A percentile compares a stretch with the other conserved stretches of the same genome.
These are phyloP conservation scores for Malbranchea cinnamomea DNA, from an alignment of 2,329 filamentous ascomycete species.

Conservation along the genomic window DNA sequence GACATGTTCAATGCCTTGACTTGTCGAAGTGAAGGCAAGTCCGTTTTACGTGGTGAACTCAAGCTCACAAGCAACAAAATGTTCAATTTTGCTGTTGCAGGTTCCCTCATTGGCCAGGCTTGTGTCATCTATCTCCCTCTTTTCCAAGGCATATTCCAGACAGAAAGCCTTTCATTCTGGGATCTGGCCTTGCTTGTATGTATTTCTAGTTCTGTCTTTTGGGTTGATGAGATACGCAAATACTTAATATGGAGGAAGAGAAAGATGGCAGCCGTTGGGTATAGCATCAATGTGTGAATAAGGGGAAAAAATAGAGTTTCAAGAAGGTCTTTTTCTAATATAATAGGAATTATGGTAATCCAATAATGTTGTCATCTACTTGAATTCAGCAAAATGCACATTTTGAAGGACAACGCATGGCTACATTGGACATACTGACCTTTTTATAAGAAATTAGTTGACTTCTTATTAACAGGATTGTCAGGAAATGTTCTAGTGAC, in stretches of 20 bases:
- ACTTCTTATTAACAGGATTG: no score
- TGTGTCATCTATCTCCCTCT: conserved; percentile 91
- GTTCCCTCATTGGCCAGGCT: conserved; percentile 71
- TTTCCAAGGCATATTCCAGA: conserved; percentile 90
- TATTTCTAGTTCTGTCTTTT: conserved; percentile 82
- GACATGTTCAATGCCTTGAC: conserved; percentile 98
- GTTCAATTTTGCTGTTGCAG: conserved; percentile 89
- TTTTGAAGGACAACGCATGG: no score
- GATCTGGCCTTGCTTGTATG: conserved; percentile 61
- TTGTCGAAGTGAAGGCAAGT: conserved; percentile 84
- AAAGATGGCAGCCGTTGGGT: conserved; percentile 15
- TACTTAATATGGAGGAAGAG: conserved; percentile 31
- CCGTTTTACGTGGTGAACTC: conserved; percentile 71
- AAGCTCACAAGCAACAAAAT: conserved; percentile 73
- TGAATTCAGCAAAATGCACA: no score
- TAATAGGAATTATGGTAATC: no score
- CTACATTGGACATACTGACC: no score
- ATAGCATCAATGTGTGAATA: conserved; percentile 28
- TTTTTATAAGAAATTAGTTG: no score
- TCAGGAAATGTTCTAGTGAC: no score
- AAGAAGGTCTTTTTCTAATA: no score
- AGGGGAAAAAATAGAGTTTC: no score
- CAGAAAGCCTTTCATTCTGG: conserved; percentile 59
- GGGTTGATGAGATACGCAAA: conserved; percentile 84
- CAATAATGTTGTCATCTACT: no score